These are phyloP conservation scores for Scedosporium apiospermum DNA, from an alignment of 2,329 filamentous ascomycete genomes.

Conservation along the genomic window DNA sequence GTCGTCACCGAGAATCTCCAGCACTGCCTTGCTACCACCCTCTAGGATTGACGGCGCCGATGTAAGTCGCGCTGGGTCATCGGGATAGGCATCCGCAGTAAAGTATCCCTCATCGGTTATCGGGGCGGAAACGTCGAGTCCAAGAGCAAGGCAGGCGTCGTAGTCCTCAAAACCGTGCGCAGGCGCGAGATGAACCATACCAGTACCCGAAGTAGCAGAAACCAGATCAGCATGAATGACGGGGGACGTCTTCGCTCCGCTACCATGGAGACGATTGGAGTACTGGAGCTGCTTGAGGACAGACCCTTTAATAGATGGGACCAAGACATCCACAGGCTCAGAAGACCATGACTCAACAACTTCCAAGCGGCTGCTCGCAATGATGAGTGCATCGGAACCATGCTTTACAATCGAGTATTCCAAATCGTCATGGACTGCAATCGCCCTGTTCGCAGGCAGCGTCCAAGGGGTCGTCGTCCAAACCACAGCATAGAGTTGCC, in stretches of 20 bases:
- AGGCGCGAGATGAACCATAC: slow-evolving; percentile 88
- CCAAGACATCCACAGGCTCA: slow-evolving; percentile 40
- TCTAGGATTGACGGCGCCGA: slow-evolving; percentile 61
- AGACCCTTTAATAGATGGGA: slow-evolving; percentile 50
- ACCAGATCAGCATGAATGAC: slow-evolving; percentile 85
- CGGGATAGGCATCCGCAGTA: slow-evolving; percentile 68
- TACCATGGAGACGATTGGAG: slow-evolving; percentile 57
- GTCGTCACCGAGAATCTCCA: slow-evolving; percentile 56
- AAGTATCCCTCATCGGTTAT: slow-evolving; percentile 76
- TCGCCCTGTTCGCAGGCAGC: slow-evolving; percentile 81
- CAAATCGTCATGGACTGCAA: slow-evolving; percentile 69
- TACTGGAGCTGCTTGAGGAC: slow-evolving; percentile 60
- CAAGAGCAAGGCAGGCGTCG: slow-evolving; percentile 61
- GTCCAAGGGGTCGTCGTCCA: slow-evolving; percentile 99
- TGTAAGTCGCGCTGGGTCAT: slow-evolving; percentile 54
- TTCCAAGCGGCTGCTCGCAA: slow-evolving; percentile 64
- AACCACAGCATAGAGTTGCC: slow-evolving; percentile 66
- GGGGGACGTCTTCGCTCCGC: slow-evolving; percentile 47
- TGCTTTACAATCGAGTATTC: slow-evolving; percentile 60
- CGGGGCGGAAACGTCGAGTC: slow-evolving; percentile 69
- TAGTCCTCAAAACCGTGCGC: slow-evolving; percentile 98
- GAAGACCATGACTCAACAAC: slow-evolving; percentile 39
- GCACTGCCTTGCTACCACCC: slow-evolving; percentile 58
- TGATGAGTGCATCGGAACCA: slow-evolving; percentile 50
- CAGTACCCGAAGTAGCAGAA: slow-evolving; percentile 80